phyloP scores from a whole-genome alignment of 2,329 filamentous ascomycete species.

The Colletotrichum camelliae region DNA sequence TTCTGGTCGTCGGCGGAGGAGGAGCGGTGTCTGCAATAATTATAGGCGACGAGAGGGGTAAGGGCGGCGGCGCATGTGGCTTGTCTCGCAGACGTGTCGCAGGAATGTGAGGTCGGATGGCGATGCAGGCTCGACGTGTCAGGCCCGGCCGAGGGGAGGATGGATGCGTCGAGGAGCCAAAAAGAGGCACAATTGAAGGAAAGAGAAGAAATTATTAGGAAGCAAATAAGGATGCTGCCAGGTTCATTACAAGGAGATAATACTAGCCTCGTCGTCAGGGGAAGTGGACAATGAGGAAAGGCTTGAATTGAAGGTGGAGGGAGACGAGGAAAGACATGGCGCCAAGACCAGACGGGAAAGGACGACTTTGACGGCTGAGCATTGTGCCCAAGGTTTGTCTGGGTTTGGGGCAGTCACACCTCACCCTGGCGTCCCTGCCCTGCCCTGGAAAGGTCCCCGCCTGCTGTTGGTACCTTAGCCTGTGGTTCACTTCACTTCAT shows the following conservation, averaged over 20 bases:
- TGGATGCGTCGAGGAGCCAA: not conserved
- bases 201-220: not conserved
- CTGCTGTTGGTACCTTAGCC: not conserved
- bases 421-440: not conserved
- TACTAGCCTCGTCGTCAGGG: not conserved
- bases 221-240: not conserved
- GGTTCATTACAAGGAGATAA: not conserved
- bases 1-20: not conserved
- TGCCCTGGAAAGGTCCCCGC: not conserved
- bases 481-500: not conserved
- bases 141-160: no score
- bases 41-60: not conserved
- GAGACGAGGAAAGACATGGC: not conserved
- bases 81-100: not conserved
- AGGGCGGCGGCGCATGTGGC: not conserved
- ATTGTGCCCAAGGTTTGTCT: not conserved
- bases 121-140: not conserved
- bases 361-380: not conserved
- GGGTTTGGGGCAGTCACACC: not conserved
- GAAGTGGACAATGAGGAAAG: not conserved
- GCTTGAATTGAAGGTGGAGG: not conserved
- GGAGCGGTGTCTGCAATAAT: not conserved
- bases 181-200: not conserved
- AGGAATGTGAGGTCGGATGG: not conserved
- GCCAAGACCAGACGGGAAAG: slow-evolving; percentile 2